A percentile compares a stretch with the other conserved stretches of the same genome.
Conservation (phyloP, 139 green algal species). For the Chlorella sorokiniana region DNA sequence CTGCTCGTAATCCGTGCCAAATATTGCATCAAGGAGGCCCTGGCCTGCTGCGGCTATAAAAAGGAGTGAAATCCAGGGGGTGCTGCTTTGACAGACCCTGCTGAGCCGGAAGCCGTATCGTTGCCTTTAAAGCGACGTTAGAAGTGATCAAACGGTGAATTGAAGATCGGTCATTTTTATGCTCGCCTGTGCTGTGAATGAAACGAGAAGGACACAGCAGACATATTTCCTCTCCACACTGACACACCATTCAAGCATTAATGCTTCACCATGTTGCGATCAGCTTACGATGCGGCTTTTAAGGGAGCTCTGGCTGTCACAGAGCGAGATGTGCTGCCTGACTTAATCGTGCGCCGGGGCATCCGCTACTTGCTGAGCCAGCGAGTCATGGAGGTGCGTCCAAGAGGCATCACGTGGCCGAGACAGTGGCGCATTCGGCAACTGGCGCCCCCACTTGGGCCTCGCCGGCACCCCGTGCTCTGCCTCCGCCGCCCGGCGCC, state of each 20-base stretch:
- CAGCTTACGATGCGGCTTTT: conserved; percentile 1
- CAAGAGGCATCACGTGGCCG: background rate
- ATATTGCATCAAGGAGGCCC: background rate
- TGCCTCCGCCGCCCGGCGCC: background rate
- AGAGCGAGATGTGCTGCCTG: conserved; percentile 74
- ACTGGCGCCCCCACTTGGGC: background rate
- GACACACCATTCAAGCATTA: too few species aligned
- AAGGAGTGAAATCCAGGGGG: background rate
- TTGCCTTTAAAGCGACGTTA: too few species aligned
- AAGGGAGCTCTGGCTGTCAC: conserved; percentile 18
- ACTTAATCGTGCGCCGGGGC: conserved; percentile 67
- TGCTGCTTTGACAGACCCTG: background rate
- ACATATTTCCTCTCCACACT: background rate
- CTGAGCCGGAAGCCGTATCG: too few species aligned
- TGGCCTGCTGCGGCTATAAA: background rate
- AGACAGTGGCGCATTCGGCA: background rate
- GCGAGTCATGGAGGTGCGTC: conserved; percentile 47
- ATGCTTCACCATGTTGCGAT: conserved; percentile 10
- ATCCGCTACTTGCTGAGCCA: conserved; percentile 73
- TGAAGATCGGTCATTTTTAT: background rate
- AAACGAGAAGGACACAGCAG: background rate
- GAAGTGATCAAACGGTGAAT: background rate
- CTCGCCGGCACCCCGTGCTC: too few species aligned
- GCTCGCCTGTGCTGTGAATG: background rate
- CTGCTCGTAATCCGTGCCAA: background rate